These are phyloP conservation scores for Eucalyptus globulus DNA, from an alignment of 345 rosid genomes.

Conservation along the genomic window DNA sequence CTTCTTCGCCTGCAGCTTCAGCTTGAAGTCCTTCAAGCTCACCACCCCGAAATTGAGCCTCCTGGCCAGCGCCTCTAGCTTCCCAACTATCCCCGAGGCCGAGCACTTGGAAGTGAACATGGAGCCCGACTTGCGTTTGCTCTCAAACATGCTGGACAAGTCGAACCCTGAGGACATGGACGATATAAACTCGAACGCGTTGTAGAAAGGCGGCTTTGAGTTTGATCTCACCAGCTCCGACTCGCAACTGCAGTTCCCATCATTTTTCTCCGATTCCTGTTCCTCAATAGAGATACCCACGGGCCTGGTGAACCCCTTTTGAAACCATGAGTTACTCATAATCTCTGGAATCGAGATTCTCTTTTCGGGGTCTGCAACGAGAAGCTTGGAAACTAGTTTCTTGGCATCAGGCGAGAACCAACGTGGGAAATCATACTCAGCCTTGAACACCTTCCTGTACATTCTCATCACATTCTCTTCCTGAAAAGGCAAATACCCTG, in stretches of 20 bases:
- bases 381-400: conserved; percentile 23
- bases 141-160: conserved; percentile 35
- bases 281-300: not conserved
- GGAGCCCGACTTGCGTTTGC: conserved; percentile 11
- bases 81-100: conserved; percentile 14
- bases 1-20: conserved; percentile 23
- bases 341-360: conserved; percentile 28
- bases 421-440: conserved; percentile 27
- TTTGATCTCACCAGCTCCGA: not conserved
- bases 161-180: conserved; percentile 34
- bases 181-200: conserved; percentile 47
- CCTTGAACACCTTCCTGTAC: conserved; percentile 26
- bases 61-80: conserved; percentile 22
- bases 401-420: conserved; percentile 25
- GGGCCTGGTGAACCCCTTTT: conserved; percentile 1
- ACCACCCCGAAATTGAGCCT: conserved; percentile 18
- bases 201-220: conserved; percentile 10
- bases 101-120: conserved; percentile 33
- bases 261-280: not conserved
- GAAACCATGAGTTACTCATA: conserved; percentile 27
- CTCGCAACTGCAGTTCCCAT: not conserved
- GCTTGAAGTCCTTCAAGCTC: conserved; percentile 21
- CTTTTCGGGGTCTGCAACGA: conserved; percentile 29
- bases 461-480: conserved; percentile 23
- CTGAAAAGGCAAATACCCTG: conserved; percentile 32